Base-by-base conservation (phyloP, 2,329 filamentous ascomycete species). In the Leptographium wingfieldii region DNA sequence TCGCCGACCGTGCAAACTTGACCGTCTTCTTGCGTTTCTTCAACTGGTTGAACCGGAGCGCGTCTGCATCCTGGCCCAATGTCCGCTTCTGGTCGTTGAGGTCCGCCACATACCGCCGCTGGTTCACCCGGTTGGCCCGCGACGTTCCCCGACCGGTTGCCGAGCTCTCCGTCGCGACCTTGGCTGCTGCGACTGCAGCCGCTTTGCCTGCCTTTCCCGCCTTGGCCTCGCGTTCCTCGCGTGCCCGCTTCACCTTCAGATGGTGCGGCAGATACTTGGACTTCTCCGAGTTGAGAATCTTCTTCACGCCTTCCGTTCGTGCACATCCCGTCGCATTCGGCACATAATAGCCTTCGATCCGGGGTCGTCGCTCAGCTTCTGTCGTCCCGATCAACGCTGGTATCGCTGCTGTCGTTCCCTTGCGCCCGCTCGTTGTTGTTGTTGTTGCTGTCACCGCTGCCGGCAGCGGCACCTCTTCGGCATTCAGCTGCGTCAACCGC, bases 11-110 rank as follows among this genome's bases (percentile, higher is more conserved):
- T 60, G 92, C 94, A 73, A 99, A 99, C 71, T 95, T 94, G 71
- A 99, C 94, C 1, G 92, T 92, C 79, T 99, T 99, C 84, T 97
- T 99, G 63, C 94, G 88, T 76, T 97, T 99, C 81, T 97, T 96
- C 61, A 99, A 85, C 76, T 97, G 94, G 73, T 99, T 99, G 81
- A 99, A 99, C 61, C 92, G 88, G 68, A 99, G 83, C 35, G 94
- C 90, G 68, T 96, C 92, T 59, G 91, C 90, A 66, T 96, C 92
- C 63, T 84, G 83, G 58, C 87, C 87, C 25, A 90, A 80, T 14
- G 86, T 87, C 74, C 90, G 90, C 77, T 96, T 95, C 72, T 96
- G 92, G 54, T 94, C 90, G 70, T 95, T 95, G 66, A 99, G 86
- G 68, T 97, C 94, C 59, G 94, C 94, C 64, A 95, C 88, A 63